These are phyloP conservation scores for Colletotrichum shisoi DNA, from an alignment of 2,329 filamentous ascomycete species.

Conservation along the genomic window DNA sequence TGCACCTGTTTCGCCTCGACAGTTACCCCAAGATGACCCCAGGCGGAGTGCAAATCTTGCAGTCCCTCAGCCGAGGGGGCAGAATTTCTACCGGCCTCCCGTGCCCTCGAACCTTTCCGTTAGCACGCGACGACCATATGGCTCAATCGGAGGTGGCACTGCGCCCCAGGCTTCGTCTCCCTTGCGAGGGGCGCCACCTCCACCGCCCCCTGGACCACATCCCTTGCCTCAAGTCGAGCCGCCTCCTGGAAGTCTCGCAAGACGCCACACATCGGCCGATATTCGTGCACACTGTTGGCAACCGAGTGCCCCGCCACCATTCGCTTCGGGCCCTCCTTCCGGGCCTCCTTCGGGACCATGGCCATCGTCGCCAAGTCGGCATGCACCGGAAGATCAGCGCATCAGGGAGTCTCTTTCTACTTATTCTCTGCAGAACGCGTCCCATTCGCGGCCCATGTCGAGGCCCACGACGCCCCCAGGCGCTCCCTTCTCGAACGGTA, in stretches of 20 bases:
- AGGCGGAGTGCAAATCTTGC: conserved; percentile 72
- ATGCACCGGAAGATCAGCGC: conserved; percentile 61
- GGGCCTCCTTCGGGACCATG: conserved; percentile 62
- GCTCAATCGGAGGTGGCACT: conserved; percentile 78
- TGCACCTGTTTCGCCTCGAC: conserved; percentile 84
- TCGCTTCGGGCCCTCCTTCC: conserved; percentile 60
- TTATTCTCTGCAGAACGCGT: conserved; percentile 59
- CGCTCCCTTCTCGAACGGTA: conserved; percentile 59
- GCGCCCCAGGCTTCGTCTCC: conserved; percentile 76
- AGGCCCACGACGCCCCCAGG: conserved; percentile 63
- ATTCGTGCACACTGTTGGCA: conserved; percentile 89
- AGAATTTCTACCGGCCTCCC: conserved; percentile 75
- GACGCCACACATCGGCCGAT: conserved; percentile 93
- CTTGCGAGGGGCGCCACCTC: conserved; percentile 70
- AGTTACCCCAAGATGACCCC: conserved; percentile 84
- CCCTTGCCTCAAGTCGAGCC: conserved; percentile 69
- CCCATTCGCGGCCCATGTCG: conserved; percentile 56
- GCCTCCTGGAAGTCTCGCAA: conserved; percentile 73
- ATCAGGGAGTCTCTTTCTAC: conserved; percentile 65
- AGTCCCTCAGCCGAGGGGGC: conserved; percentile 65
- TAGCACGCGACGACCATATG: conserved; percentile 79
- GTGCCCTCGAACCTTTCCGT: conserved; percentile 83
- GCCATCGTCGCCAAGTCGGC: conserved; percentile 63
- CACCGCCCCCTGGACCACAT: conserved; percentile 71
- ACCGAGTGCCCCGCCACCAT: conserved; percentile 54